Percentiles rank a stretch among this genome's conserved stretches.
Conservation (phyloP, 1,139 yeast genomes). For the Suhomyces guaymorum region DNA sequence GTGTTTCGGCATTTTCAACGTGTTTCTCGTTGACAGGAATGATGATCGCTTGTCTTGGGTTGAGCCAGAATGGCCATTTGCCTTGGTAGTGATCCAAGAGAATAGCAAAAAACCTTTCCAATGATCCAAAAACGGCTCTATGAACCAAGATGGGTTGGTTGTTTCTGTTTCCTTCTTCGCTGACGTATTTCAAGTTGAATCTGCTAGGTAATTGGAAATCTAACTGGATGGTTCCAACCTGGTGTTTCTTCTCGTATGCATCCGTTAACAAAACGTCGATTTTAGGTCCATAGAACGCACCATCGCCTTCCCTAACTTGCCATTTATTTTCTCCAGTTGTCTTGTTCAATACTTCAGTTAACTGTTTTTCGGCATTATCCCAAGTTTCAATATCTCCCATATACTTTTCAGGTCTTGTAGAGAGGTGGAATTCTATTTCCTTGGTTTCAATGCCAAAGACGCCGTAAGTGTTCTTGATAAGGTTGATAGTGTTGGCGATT, state of each 20-base stretch:
- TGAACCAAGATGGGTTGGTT: constrained; percentile 88
- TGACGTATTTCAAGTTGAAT: constrained; percentile 70
- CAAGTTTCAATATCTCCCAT: constrained; percentile 84
- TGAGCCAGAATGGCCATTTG: constrained; percentile 98
- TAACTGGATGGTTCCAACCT: constrained; percentile 92
- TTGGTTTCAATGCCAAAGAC: constrained; percentile 64
- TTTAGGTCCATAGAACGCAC: constrained; percentile 97
- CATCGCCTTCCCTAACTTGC: constrained; percentile 86
- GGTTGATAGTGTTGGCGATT: constrained; percentile 68
- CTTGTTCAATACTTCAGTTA: constrained; percentile 62
- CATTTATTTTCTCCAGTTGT: constrained; percentile 59
- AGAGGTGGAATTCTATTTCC: constrained; percentile 68
- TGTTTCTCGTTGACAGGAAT: constrained; percentile 75
- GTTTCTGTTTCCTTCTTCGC: constrained; percentile 47
- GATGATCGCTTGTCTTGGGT: constrained; percentile 88
- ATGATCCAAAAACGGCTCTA: constrained; percentile 91
- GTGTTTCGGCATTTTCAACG: constrained; percentile 51
- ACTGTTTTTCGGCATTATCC: constrained; percentile 78
- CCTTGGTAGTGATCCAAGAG: constrained; percentile 89
- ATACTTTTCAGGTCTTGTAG: constrained; percentile 85
- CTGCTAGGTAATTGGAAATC: constrained; percentile 93
- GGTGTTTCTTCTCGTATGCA: constrained; percentile 81
- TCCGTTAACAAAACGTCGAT: constrained; percentile 87
- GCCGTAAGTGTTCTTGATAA: constrained; percentile 75
- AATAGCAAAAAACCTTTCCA: constrained; percentile 90